Conservation (phyloP, 805 yeast genomes). For the Lachancea waltii region DNA sequence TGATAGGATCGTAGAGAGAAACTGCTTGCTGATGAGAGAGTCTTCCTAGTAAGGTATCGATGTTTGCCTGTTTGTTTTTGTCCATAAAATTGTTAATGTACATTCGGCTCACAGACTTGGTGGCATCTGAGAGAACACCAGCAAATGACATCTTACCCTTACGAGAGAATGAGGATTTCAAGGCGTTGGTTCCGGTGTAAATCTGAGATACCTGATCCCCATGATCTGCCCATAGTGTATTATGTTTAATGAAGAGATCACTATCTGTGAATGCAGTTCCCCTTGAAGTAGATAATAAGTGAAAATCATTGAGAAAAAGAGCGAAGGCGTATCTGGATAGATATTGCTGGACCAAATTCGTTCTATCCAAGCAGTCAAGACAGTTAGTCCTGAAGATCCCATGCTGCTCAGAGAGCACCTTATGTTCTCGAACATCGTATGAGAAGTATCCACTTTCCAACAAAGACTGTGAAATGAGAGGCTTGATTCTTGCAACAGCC, state of each 20-base stretch:
- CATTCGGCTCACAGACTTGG: constrained; percentile 90
- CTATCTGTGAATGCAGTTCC: constrained; percentile 33
- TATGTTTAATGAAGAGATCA: constrained; percentile 66
- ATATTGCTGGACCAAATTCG: constrained; percentile 83
- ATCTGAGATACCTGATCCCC: constrained; percentile 95
- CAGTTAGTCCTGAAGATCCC: constrained; percentile 94
- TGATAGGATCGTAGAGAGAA: constrained; percentile 76
- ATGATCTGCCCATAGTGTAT: constrained; percentile 94
- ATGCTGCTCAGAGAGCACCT: constrained; percentile 64
- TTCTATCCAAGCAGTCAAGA: constrained; percentile 89
- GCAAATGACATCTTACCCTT: constrained; percentile 95
- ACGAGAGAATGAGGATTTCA: constrained; percentile 89
- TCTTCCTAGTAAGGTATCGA: constrained; percentile 80
- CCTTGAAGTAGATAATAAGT: constrained; percentile 22
- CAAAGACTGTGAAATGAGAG: constrained; percentile 56
- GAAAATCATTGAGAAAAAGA: constrained; percentile 40
- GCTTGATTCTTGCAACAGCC: constrained; percentile 66
- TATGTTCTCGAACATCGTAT: constrained; percentile 51
- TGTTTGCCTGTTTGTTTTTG: constrained; percentile 80
- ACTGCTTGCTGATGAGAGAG: constrained; percentile 67
- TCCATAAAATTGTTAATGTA: constrained; percentile 95
- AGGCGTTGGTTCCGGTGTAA: constrained; percentile 95
- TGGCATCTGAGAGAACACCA: constrained; percentile 94
- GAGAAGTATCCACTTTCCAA: constrained; percentile 78
- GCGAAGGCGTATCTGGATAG: constrained; percentile 68